Evolutionary conservation across 2,329 filamentous ascomycete species (phyloP).

Genomic region (Ceratocystis huliohia): DNA sequence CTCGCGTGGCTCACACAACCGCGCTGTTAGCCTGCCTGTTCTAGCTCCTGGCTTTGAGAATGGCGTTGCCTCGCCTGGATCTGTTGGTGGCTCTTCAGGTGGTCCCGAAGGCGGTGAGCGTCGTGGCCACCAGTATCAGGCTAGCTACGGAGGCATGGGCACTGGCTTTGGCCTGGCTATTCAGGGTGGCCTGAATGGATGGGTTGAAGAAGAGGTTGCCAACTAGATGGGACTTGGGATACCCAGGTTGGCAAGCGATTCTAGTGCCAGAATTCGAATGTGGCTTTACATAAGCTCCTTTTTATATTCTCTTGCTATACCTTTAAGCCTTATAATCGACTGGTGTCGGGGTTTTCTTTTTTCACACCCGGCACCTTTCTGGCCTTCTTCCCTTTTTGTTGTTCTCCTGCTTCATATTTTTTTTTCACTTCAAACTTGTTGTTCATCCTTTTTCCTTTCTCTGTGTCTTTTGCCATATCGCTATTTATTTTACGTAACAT

Average conservation of each 20-base stretch:
- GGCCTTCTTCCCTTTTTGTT: slow-evolving; percentile 7
- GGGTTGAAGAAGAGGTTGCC: slow-evolving; percentile 54
- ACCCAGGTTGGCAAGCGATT: neutral
- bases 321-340: slow-evolving; percentile 18
- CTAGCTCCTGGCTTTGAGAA: slow-evolving; percentile 53
- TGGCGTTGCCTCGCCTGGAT: slow-evolving; percentile 38
- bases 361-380: neutral
- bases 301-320: slow-evolving; percentile 14
- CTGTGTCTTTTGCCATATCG: slow-evolving; percentile 22
- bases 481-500: slow-evolving; percentile 24
- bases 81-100: slow-evolving; percentile 26
- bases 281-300: slow-evolving; percentile 12
- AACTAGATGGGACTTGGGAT: slow-evolving; percentile 34
- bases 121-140: slow-evolving; percentile 54
- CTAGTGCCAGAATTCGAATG: slow-evolving; percentile 6
- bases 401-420: slow-evolving; percentile 18
- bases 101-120: slow-evolving; percentile 37
- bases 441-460: slow-evolving; percentile 24
- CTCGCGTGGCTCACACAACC: slow-evolving; percentile 50
- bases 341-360: slow-evolving; percentile 2
- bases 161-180: slow-evolving; percentile 49
- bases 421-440: slow-evolving; percentile 24
- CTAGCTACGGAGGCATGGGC: slow-evolving; percentile 48
- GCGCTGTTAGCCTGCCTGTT: slow-evolving; percentile 77
- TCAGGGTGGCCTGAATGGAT: slow-evolving; percentile 51